Evolutionary conservation across 106 monocot genomes (phyloP).

Genomic region (Amphibolis antarctica): DNA sequence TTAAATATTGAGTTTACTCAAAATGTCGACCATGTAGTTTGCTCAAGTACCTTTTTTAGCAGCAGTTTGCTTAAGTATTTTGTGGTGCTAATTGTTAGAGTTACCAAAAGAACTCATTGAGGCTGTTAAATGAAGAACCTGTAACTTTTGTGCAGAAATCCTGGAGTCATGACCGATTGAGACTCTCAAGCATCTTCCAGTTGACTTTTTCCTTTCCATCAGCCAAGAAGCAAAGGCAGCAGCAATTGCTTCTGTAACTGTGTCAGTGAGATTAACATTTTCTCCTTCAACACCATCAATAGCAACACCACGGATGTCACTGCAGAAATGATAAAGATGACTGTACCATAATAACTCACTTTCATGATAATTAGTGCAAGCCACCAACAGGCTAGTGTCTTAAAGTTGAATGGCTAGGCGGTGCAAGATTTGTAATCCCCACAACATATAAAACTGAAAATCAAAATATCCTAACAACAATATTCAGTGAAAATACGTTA

Average conservation of each 20-base stretch:
- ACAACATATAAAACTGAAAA: not conserved
- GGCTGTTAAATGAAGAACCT: conserved; percentile 27
- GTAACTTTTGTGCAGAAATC: conserved; percentile 74
- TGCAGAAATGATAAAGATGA: conserved; percentile 9
- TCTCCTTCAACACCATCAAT: conserved; percentile 88
- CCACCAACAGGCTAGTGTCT: not conserved
- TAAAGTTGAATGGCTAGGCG: not conserved
- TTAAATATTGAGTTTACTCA: too few relatives aligned
- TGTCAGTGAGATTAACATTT: conserved; percentile 65
- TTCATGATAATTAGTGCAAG: not conserved
- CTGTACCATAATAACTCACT: not conserved
- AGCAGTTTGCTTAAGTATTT: too few relatives aligned
- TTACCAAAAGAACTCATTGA: not conserved
- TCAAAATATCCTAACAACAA: not conserved
- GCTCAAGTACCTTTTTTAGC: too few relatives aligned
- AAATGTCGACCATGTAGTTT: too few relatives aligned
- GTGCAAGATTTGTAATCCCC: too few relatives aligned
- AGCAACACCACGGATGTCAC: conserved; percentile 98
- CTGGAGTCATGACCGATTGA: conserved; percentile 93
- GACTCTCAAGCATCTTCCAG: conserved; percentile 44
- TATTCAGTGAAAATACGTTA: not conserved
- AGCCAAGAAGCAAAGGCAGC: conserved; percentile 87
- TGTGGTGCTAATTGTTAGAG: not conserved
- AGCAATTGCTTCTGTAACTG: conserved; percentile 74
- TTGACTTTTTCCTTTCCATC: conserved; percentile 47